These are phyloP conservation scores for Xylariaceae sp. DNA, from an alignment of 2,329 filamentous ascomycete species.

Conservation along the genomic window DNA sequence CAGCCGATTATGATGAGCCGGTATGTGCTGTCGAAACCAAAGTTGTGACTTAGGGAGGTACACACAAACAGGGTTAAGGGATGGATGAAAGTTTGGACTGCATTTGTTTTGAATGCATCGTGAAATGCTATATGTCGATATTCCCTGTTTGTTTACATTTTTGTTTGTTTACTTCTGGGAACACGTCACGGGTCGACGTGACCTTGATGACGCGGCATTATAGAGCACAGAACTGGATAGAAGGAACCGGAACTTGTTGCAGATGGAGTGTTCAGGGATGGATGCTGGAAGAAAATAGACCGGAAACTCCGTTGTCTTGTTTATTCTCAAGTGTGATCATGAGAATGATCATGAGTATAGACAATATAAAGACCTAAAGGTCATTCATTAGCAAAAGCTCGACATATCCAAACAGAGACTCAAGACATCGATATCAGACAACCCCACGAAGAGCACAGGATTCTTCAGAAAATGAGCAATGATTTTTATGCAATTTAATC, in stretches of 20 bases:
- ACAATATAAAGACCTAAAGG: too few species aligned
- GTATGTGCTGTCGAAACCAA: conserved; percentile 10
- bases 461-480: neutral
- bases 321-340: neutral
- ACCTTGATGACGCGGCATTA: neutral
- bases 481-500: neutral
- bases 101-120: too few species aligned
- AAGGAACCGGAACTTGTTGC: too few species aligned
- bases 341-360: neutral
- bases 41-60: neutral
- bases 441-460: neutral
- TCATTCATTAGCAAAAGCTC: too few species aligned
- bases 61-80: neutral
- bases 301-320: too few species aligned
- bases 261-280: too few species aligned
- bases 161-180: neutral
- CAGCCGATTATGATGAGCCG: conserved; percentile 21
- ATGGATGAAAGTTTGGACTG: neutral
- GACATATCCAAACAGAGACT: too few species aligned
- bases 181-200: neutral
- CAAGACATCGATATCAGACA: neutral
- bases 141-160: neutral
- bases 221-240: neutral
- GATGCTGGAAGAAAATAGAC: too few species aligned
- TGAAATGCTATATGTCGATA: neutral